Evolutionary conservation across 306 rosid genomes (phyloP).

Genomic region (Hippophae rhamnoides): DNA sequence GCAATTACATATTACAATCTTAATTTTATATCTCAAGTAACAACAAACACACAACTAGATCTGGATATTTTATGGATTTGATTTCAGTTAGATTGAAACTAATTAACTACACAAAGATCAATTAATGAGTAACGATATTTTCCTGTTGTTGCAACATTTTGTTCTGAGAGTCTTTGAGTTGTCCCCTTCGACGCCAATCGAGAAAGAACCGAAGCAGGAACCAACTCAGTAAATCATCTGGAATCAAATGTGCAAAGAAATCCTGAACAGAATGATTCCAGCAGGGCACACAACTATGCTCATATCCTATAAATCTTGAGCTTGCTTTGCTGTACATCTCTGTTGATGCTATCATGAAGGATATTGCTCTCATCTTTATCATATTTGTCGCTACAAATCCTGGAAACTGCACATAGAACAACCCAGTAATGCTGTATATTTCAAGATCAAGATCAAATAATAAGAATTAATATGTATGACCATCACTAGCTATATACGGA

Average conservation of each 20-base stretch:
- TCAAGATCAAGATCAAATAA: no score
- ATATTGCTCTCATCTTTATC: constrained; percentile 10
- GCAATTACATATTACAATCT: no score
- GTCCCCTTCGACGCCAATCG: constrained; percentile 5
- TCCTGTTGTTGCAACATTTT: neutral
- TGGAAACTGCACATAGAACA: constrained; percentile 13
- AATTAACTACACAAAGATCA: no score
- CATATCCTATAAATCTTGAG: constrained; percentile 21
- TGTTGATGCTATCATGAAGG: constrained; percentile 14
- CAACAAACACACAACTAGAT: no score
- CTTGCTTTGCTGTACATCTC: constrained; percentile 25
- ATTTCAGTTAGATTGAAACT: no score
- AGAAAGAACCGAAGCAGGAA: neutral
- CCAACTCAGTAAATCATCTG: constrained; percentile 11
- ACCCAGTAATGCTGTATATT: no score
- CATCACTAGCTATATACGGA: neutral
- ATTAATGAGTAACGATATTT: neutral
- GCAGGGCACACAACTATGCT: constrained; percentile 13
- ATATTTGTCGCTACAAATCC: constrained; percentile 20
- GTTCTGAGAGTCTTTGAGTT: constrained; percentile 9
- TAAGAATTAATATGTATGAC: no score
- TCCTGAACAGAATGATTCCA: constrained; percentile 23
- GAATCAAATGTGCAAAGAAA: constrained; percentile 3
- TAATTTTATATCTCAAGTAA: no score
- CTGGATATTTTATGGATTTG: no score